Conservation (phyloP, 306 rosid genomes). For the Glycyrrhiza uralensis region DNA sequence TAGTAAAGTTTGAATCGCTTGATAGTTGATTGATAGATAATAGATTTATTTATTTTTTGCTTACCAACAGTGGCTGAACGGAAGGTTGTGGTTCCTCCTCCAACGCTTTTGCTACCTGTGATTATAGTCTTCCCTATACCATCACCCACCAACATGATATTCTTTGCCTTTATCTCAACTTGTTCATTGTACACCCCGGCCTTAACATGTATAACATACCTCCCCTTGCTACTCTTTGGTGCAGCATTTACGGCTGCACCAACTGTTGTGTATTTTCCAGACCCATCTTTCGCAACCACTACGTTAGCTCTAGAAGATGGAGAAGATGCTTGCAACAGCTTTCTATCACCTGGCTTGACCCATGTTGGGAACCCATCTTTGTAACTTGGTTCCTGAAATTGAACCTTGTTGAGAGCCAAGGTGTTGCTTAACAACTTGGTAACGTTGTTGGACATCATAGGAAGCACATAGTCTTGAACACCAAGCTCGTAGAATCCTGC, state of each 20-base stretch:
- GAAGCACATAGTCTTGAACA: slow-evolving; percentile 35
- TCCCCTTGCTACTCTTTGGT: slow-evolving; percentile 35
- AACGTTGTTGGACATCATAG: slow-evolving; percentile 58
- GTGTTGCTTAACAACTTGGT: slow-evolving; percentile 58
- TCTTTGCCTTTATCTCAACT: slow-evolving; percentile 48
- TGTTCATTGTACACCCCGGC: slow-evolving; percentile 67
- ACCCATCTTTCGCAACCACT: slow-evolving; percentile 69
- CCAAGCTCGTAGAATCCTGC: slow-evolving; percentile 56
- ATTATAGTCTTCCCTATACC: slow-evolving; percentile 71
- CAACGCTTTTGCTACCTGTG: slow-evolving; percentile 83
- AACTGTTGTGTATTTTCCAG: slow-evolving; percentile 49
- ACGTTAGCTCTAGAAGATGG: slow-evolving; percentile 37
- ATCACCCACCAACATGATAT: slow-evolving; percentile 73
- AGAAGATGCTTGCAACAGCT: slow-evolving; percentile 49
- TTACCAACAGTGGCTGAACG: slow-evolving; percentile 82
- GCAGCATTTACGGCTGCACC: slow-evolving; percentile 50
- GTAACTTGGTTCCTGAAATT: slow-evolving; percentile 15
- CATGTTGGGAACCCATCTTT: slow-evolving; percentile 61
- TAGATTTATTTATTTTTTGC: no score
- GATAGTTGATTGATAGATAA: no score
- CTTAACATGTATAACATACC: slow-evolving; percentile 72
- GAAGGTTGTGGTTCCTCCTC: slow-evolving; percentile 78
- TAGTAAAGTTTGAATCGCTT: no score
- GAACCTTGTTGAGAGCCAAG: slow-evolving; percentile 53
- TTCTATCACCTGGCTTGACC: slow-evolving; percentile 65